Evolutionary conservation across 73 alveolate genomes (phyloP).

Genomic region (Paramecium octaurelia): DNA sequence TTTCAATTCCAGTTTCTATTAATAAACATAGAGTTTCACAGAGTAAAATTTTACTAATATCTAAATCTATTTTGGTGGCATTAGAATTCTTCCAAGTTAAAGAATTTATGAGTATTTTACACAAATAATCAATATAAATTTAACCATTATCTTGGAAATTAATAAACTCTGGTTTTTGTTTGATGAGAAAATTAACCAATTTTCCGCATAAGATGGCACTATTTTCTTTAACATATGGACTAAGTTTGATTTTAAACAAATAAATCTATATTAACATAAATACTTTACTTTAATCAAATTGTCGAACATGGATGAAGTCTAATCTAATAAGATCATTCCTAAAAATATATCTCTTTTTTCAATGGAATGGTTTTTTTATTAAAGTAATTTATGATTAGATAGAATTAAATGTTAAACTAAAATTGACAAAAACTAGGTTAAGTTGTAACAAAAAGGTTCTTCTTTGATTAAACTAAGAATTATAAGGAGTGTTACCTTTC

Average conservation of each 20-base stretch:
- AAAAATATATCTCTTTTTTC: background rate
- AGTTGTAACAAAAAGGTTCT: background rate
- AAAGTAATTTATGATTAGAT: background rate
- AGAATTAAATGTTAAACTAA: background rate
- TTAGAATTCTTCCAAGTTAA: background rate
- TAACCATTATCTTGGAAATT: background rate
- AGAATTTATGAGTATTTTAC: background rate
- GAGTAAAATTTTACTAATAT: background rate
- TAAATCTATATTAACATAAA: background rate
- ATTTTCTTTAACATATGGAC: constrained; percentile 2
- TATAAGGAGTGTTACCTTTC: background rate
- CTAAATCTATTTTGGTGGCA: background rate
- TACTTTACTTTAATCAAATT: background rate
- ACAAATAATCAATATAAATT: background rate
- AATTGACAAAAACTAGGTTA: background rate
- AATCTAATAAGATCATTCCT: background rate
- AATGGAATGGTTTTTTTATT: background rate
- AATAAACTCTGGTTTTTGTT: background rate
- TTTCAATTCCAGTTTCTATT: background rate
- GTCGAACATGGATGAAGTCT: background rate
- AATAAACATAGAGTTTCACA: background rate
- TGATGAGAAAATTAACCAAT: background rate
- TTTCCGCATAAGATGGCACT: constrained; percentile 16
- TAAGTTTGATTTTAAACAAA: background rate
- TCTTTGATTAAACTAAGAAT: background rate